Percentiles rank a stretch among this genome's conserved stretches.
Conservation (phyloP, 2,329 filamentous ascomycete genomes). For the Epichloe amarillans region DNA sequence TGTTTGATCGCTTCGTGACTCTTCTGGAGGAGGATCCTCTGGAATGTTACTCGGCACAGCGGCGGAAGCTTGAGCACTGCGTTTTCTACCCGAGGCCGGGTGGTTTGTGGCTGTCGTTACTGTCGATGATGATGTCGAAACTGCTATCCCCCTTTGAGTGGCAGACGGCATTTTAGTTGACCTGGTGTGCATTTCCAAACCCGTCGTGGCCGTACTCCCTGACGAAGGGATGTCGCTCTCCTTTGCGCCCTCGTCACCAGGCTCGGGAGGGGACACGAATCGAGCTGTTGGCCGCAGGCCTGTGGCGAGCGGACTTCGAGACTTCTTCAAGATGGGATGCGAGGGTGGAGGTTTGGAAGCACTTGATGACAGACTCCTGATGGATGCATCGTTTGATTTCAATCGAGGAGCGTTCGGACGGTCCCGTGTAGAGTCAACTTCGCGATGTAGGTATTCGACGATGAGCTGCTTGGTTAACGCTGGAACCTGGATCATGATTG, state of each 20-base stretch:
- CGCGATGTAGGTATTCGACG: slow-evolving; percentile 11
- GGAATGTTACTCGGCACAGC: slow-evolving; percentile 6
- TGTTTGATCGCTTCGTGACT: slow-evolving; percentile 9
- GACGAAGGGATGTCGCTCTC: slow-evolving; percentile 25
- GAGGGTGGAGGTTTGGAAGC: slow-evolving; percentile 31
- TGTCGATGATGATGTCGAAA: slow-evolving; percentile 21
- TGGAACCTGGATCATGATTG: slow-evolving; percentile 11
- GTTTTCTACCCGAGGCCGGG: slow-evolving; percentile 30
- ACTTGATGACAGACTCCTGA: slow-evolving; percentile 24
- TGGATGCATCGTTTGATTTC: slow-evolving; percentile 11
- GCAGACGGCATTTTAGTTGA: slow-evolving; percentile 12
- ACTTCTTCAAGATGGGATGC: slow-evolving; percentile 48
- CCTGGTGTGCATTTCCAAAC: slow-evolving; percentile 16
- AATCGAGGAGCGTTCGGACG: slow-evolving; percentile 5
- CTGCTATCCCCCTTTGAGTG: slow-evolving; percentile 30
- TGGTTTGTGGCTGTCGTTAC: slow-evolving; percentile 23
- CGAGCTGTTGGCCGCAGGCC: slow-evolving; percentile 46
- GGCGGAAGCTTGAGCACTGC: slow-evolving; percentile 33
- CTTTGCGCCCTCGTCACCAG: slow-evolving; percentile 27
- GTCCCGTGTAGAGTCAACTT: slow-evolving; percentile 5
- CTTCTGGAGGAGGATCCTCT: neutral
- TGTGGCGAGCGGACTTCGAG: slow-evolving; percentile 36
- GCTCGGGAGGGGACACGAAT: slow-evolving; percentile 42
- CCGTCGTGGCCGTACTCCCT: slow-evolving; percentile 23
- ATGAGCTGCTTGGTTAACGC: slow-evolving; percentile 18